Evolutionary conservation across 78 protist genomes (phyloP).

Genomic region (Dictyostelium capitatum): DNA sequence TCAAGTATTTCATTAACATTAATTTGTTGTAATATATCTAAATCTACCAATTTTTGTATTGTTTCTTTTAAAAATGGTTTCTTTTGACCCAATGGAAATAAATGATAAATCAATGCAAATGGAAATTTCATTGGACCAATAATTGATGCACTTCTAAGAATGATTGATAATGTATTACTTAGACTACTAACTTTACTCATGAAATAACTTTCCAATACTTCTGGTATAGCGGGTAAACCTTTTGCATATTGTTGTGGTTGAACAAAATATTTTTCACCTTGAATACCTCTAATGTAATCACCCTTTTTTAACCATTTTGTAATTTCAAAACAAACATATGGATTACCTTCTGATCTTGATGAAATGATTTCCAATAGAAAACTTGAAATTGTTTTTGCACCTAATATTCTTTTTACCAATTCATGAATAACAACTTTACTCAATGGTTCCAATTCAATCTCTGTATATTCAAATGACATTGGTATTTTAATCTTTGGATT

Average conservation of each 20-base stretch:
- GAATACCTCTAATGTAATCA: not conserved
- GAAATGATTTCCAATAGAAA: not conserved
- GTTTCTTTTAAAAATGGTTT: constrained; percentile 32
- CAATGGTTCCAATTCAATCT: constrained; percentile 27
- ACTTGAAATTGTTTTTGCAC: constrained; percentile 7
- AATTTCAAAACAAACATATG: constrained; percentile 41
- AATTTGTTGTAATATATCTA: not conserved
- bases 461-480: constrained; percentile 44
- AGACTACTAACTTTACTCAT: constrained; percentile 19
- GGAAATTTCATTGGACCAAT: constrained; percentile 36
- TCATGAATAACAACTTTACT: not conserved
- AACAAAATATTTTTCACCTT: not conserved
- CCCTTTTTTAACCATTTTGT: not conserved
- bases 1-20: not conserved
- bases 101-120: constrained; percentile 20
- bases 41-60: constrained; percentile 16
- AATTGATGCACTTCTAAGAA: constrained; percentile 17
- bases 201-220: not conserved
- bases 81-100: constrained; percentile 23
- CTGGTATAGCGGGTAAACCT: constrained; percentile 15
- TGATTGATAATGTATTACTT: constrained; percentile 6
- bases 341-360: constrained; percentile 47
- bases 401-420: constrained; percentile 12
- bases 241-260: constrained; percentile 25
- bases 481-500: not conserved